Evolutionary conservation across 2,329 filamentous ascomycete genomes (phyloP), one percentile per base, ranked within the genome.

Genomic region (Aspergillus unguis): DNA sequence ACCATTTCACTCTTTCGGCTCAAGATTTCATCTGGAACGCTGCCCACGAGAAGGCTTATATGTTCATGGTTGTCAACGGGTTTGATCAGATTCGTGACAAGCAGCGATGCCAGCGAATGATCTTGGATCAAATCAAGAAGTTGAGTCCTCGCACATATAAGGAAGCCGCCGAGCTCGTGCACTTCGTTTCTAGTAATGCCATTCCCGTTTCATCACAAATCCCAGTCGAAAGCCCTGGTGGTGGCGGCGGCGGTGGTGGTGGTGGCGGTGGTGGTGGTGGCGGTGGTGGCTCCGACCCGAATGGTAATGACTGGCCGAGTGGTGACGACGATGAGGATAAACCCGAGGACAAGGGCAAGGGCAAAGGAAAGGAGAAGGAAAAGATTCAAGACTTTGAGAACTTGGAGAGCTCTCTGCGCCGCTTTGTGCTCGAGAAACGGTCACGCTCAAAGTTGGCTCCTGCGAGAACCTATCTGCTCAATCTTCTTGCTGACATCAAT

Each of bases 61-160:
- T 99, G 57, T 99, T 99, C 71, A 95, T 99, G 71, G 94, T 99
- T 10, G 94, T 99, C 60, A 99, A 99, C 68, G 92, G 92, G 17
- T 99, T 91, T 65, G 94, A 99, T 72, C 87, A 88, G 56, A 97
- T 99, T 63, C 82, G 87, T 58, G 92, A 97, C 71, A 94, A 96
- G 76, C 81, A 90, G 54, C 82, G 92, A 54, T 97, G 92, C 70
- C 84, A 96, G 70, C 90, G 94, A 66, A 88, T 90, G 83, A 94
- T 99, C 45, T 71, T 99, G 54, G 91, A 96, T 63, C 92, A 97
- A 71, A 86, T 99, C 11, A 79, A 82, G 44, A 84, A 85, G 27
- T 79, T 99, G n/a, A 97, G 92, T 66, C 94, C 92, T 2, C 85
- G 87, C 47, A 99, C 94, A 0, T 88, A 86, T 78, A 97, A 97